Evolutionary conservation across 805 yeast genomes (phyloP).

Genomic region (Spathaspora gorwiae): DNA sequence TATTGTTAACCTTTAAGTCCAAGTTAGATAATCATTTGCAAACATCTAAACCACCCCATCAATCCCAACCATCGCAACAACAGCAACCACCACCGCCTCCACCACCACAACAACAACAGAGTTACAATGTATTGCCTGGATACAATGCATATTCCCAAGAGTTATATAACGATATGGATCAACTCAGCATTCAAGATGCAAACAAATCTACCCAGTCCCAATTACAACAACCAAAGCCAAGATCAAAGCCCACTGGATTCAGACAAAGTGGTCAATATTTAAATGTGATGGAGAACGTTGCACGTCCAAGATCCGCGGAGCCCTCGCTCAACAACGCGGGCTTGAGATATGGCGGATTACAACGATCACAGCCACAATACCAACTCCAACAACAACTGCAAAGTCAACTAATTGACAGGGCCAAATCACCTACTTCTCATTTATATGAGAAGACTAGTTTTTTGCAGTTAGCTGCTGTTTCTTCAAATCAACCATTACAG

Average conservation of each 20-base stretch:
- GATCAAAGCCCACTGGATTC: slow-evolving; percentile 2
- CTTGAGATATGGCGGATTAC: slow-evolving; percentile 6
- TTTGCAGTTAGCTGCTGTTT: slow-evolving; percentile 31
- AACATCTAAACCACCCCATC: slow-evolving; percentile 4
- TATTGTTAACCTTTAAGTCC: slow-evolving; percentile 44
- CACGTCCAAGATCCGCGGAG: slow-evolving; percentile 46
- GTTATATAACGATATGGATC: slow-evolving; percentile 13
- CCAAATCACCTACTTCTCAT: slow-evolving; percentile 38
- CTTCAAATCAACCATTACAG: slow-evolving; percentile 13
- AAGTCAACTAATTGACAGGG: slow-evolving; percentile 24
- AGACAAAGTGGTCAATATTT: slow-evolving; percentile 7
- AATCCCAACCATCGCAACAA: neutral
- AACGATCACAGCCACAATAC: slow-evolving; percentile 5
- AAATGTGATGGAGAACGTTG: slow-evolving; percentile 10
- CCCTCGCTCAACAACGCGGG: slow-evolving; percentile 25
- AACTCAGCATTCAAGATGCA: slow-evolving; percentile 6
- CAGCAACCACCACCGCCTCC: neutral
- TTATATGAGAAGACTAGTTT: slow-evolving; percentile 42
- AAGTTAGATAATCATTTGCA: slow-evolving; percentile 40
- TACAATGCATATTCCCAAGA: slow-evolving; percentile 7
- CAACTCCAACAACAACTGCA: slow-evolving; percentile 5
- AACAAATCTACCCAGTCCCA: slow-evolving; percentile 5
- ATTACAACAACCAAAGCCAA: slow-evolving; percentile 35
- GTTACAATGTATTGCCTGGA: neutral
- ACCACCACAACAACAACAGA: slow-evolving; percentile 2